Percentiles rank a stretch among this genome's conserved stretches.
Evolutionary conservation across 148 eudicot species (phyloP).

Genomic region (Chenopodium album): DNA sequence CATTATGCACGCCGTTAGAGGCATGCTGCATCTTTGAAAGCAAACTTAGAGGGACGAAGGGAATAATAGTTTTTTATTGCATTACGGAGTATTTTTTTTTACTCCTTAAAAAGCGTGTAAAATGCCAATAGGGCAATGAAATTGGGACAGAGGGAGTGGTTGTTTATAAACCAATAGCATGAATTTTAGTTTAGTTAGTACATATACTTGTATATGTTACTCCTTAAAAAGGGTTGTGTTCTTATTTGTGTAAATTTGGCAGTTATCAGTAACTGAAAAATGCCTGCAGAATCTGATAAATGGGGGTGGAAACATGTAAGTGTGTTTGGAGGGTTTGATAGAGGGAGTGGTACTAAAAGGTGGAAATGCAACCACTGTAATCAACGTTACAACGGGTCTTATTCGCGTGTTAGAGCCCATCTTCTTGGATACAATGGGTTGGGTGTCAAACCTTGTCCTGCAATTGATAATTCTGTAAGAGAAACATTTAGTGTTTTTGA

Average conservation of each 20-base stretch:
- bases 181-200: too few species aligned
- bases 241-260: not conserved
- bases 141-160: too few species aligned
- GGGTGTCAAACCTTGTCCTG: slow-evolving; percentile 40
- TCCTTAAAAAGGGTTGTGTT: not conserved
- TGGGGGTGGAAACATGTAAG: slow-evolving; percentile 52
- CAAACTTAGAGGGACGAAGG: too few species aligned
- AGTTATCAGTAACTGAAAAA: not conserved
- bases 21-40: too few species aligned
- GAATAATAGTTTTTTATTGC: too few species aligned
- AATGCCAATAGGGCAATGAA: too few species aligned
- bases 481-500: slow-evolving; percentile 31
- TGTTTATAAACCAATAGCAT: too few species aligned
- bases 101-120: too few species aligned
- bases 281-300: slow-evolving; percentile 36
- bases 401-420: slow-evolving; percentile 46
- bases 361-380: slow-evolving; percentile 48
- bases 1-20: too few species aligned
- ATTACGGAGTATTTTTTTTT: too few species aligned
- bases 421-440: slow-evolving; percentile 42
- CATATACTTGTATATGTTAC: not conserved
- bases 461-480: slow-evolving; percentile 34
- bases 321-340: slow-evolving; percentile 37
- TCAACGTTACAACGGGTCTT: slow-evolving; percentile 40
- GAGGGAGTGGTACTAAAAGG: slow-evolving; percentile 43